Percentiles rank a stretch among this genome's conserved stretches.
These are phyloP conservation scores for Euphorbia tirucalli DNA, from an alignment of 345 rosid species.

Conservation along the genomic window DNA sequence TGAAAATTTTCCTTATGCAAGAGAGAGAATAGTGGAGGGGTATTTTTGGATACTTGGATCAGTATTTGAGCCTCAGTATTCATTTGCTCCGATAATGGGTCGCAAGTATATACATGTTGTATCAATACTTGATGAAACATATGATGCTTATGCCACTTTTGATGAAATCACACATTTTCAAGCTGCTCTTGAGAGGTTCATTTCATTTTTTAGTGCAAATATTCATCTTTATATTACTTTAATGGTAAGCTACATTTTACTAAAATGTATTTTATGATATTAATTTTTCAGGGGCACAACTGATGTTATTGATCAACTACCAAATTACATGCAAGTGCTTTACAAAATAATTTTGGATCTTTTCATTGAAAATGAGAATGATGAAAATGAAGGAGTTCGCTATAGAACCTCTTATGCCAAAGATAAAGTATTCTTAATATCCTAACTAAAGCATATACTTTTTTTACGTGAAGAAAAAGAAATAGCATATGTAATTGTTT, in stretches of 20 bases:
- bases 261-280: background rate
- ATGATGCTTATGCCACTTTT: constrained; percentile 5
- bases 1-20: constrained; percentile 8
- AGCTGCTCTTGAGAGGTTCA: constrained; percentile 1
- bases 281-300: background rate
- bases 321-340: constrained; percentile 7
- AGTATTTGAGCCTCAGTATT: constrained; percentile 2
- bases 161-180: constrained; percentile 7
- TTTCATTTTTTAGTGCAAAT: background rate
- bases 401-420: background rate
- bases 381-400: constrained; percentile 2
- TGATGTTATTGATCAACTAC: background rate
- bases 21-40: constrained; percentile 12
- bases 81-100: background rate
- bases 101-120: background rate
- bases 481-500: background rate
- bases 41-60: constrained; percentile 3
- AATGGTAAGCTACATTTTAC: no score
- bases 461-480: background rate
- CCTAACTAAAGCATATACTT: no score
- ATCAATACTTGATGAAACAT: constrained; percentile 8
- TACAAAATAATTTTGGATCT: background rate
- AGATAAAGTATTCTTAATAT: background rate
- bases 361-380: background rate
- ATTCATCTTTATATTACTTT: background rate